Evolutionary conservation across 2,329 filamentous ascomycete genomes (phyloP).

Genomic region (Aspergillus sp.): DNA sequence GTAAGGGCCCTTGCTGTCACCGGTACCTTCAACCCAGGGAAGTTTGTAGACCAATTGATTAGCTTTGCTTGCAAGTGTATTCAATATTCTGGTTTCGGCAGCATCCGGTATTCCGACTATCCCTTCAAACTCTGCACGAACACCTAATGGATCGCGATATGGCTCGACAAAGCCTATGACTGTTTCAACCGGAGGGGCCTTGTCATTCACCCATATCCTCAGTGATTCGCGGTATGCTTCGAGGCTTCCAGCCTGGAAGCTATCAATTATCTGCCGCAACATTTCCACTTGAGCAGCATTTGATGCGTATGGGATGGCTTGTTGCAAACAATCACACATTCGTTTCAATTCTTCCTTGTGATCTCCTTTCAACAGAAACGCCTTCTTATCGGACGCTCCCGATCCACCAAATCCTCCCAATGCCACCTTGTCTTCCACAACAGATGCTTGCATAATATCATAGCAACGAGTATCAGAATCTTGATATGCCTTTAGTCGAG

Average conservation of each 20-base stretch:
- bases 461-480: constrained; percentile 50
- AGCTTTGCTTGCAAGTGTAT: constrained; percentile 11
- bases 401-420: background rate
- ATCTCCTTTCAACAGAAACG: constrained; percentile 13
- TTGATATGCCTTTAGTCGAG: constrained; percentile 49
- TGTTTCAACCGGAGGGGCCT: constrained; percentile 53
- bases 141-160: constrained; percentile 57
- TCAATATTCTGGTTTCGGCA: constrained; percentile 25
- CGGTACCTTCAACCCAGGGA: constrained; percentile 34
- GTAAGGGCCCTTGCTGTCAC: constrained; percentile 34
- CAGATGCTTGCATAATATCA: constrained; percentile 36
- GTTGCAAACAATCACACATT: constrained; percentile 1
- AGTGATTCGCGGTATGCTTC: constrained; percentile 54
- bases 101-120: constrained; percentile 39
- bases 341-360: constrained; percentile 15
- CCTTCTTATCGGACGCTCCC: background rate
- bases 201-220: constrained; percentile 57
- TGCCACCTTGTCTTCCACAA: background rate
- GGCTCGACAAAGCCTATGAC: constrained; percentile 60
- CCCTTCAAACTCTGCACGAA: constrained; percentile 57
- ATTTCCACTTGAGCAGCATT: constrained; percentile 7
- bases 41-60: constrained; percentile 21
- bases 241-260: constrained; percentile 53
- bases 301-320: constrained; percentile 6
- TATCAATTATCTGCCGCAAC: constrained; percentile 9